A percentile compares a stretch with the other conserved stretches of the same genome.
Evolutionary conservation across 257 asterid genomes (phyloP).

Genomic region (Petunia axillaris): DNA sequence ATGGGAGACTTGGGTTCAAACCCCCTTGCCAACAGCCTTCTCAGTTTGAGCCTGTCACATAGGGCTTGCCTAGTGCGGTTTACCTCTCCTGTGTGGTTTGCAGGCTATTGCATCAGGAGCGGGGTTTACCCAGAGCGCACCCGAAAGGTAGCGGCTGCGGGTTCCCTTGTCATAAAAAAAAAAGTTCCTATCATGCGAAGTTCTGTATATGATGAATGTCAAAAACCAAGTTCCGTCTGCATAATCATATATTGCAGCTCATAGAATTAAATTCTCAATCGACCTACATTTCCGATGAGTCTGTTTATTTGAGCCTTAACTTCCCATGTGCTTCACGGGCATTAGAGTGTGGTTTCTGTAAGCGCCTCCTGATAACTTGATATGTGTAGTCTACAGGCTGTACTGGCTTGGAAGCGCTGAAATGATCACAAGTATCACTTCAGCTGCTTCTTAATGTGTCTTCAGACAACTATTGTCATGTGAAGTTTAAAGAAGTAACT

Average conservation of each 20-base stretch:
- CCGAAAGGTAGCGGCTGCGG: too few relatives aligned
- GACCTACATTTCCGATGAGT: background rate
- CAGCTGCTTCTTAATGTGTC: background rate
- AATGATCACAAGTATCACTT: background rate
- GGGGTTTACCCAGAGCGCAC: too few relatives aligned
- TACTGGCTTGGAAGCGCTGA: background rate
- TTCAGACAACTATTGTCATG: background rate
- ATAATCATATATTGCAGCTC: conserved; percentile 11
- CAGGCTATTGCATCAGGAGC: too few relatives aligned
- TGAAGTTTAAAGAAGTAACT: background rate
- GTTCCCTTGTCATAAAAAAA: too few relatives aligned
- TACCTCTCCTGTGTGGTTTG: too few relatives aligned
- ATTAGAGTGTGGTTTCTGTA: background rate
- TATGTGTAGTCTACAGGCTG: background rate
- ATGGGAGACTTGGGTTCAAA: too few relatives aligned
- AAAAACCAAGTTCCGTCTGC: background rate
- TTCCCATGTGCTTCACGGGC: background rate
- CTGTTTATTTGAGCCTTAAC: background rate
- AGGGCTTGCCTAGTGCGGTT: too few relatives aligned
- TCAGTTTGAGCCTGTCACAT: too few relatives aligned
- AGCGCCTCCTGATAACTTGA: background rate
- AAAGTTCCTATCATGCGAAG: background rate
- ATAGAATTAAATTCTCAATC: background rate
- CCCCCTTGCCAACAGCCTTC: too few relatives aligned
- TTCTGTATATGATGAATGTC: background rate